Percentiles rank a stretch among this genome's conserved stretches.
Conservation (phyloP, 169 alveolate genomes). For the Plasmodium relictum region DNA sequence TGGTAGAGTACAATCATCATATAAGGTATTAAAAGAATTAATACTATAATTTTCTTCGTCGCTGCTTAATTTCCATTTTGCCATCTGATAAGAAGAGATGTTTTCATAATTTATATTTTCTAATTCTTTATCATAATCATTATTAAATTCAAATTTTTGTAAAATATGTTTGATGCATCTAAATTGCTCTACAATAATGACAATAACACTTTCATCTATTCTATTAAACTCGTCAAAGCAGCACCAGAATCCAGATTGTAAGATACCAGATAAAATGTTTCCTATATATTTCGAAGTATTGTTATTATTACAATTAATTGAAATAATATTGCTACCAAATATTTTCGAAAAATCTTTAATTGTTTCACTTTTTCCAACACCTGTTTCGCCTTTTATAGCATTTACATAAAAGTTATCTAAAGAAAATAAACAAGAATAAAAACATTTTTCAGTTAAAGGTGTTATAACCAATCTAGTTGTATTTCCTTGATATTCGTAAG, state of each 20-base stretch:
- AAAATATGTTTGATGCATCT: slow-evolving; percentile 92
- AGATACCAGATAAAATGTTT: slow-evolving; percentile 96
- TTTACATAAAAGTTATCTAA: slow-evolving; percentile 96
- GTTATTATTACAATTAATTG: slow-evolving; percentile 96
- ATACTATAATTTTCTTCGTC: not conserved
- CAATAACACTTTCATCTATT: slow-evolving; percentile 96
- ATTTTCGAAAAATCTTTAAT: slow-evolving; percentile 96
- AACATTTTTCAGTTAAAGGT: slow-evolving; percentile 97
- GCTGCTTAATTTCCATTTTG: slow-evolving; percentile 18
- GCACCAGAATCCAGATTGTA: slow-evolving; percentile 97
- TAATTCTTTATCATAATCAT: not conserved
- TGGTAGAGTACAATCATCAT: not conserved
- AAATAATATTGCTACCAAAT: slow-evolving; percentile 95
- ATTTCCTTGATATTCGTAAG: slow-evolving; percentile 98
- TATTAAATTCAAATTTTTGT: slow-evolving; percentile 48
- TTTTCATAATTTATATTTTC: slow-evolving; percentile 34
- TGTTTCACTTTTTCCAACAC: slow-evolving; percentile 98
- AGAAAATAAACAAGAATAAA: slow-evolving; percentile 95
- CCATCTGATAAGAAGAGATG: slow-evolving; percentile 38
- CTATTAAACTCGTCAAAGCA: slow-evolving; percentile 99
- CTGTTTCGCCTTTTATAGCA: slow-evolving; percentile 99
- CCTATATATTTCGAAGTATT: slow-evolving; percentile 95
- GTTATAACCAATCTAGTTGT: slow-evolving; percentile 97
- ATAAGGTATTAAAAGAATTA: slow-evolving; percentile 9
- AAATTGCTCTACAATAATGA: slow-evolving; percentile 97